Percentiles rank a stretch among this genome's conserved stretches.
Conservation (phyloP, 1,139 yeast genomes). For the Blastobotrys buckinghamii region DNA sequence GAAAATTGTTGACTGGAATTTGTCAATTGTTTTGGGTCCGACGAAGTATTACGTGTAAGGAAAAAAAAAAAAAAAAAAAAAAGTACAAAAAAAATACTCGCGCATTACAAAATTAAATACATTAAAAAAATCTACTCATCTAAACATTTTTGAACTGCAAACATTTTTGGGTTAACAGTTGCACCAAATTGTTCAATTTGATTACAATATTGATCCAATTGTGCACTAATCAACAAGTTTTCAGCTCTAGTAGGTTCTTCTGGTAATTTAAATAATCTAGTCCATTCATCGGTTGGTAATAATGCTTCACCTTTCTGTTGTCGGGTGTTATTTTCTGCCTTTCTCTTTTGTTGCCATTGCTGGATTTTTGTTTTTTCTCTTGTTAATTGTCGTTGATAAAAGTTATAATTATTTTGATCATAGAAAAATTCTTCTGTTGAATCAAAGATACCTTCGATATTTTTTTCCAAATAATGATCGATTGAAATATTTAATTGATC, state of each 20-base stretch:
- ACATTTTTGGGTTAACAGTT: slow-evolving; percentile 54
- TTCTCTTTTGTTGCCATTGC: slow-evolving; percentile 72
- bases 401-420: slow-evolving; percentile 78
- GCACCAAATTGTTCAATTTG: slow-evolving; percentile 59
- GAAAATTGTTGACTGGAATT: background rate
- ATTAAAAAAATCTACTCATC: slow-evolving; percentile 1
- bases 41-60: background rate
- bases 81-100: background rate
- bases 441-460: slow-evolving; percentile 64
- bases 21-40: background rate
- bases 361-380: slow-evolving; percentile 66
- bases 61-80: background rate
- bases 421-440: slow-evolving; percentile 74
- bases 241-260: slow-evolving; percentile 73
- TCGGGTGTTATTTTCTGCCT: slow-evolving; percentile 60
- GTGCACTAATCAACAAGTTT: slow-evolving; percentile 62
- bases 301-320: slow-evolving; percentile 51
- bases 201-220: slow-evolving; percentile 63
- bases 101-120: slow-evolving; percentile 1
- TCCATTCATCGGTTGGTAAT: slow-evolving; percentile 57
- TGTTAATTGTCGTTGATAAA: slow-evolving; percentile 64
- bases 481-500: slow-evolving; percentile 38
- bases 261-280: slow-evolving; percentile 59
- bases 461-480: slow-evolving; percentile 39
- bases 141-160: slow-evolving; percentile 22